These are phyloP conservation scores for Diaporthe sp. DNA, from an alignment of 2,329 filamentous ascomycete genomes.

Conservation along the genomic window DNA sequence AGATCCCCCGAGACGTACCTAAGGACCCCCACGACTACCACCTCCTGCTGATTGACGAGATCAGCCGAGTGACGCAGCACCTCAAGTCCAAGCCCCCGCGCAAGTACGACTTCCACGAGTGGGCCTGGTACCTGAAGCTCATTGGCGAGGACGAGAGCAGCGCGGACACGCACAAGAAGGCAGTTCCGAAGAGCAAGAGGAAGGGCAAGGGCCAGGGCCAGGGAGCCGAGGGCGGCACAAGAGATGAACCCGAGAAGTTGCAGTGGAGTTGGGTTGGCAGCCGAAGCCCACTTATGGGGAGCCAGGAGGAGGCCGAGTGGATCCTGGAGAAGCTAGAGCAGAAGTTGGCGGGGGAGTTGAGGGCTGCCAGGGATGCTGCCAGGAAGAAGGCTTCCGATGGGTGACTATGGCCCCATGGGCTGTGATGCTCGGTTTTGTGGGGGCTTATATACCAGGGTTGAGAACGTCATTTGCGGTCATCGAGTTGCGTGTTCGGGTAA, in stretches of 20 bases:
- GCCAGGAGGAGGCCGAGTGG: slow-evolving; percentile 79
- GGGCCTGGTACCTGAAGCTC: slow-evolving; percentile 86
- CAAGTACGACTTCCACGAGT: slow-evolving; percentile 85
- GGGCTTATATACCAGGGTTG: background rate
- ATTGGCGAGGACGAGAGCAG: slow-evolving; percentile 76
- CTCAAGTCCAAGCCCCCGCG: slow-evolving; percentile 70
- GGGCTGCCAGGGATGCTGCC: slow-evolving; percentile 46
- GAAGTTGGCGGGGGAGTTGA: slow-evolving; percentile 67
- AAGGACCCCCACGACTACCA: slow-evolving; percentile 65
- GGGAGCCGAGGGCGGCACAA: slow-evolving; percentile 31
- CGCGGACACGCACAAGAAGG: slow-evolving; percentile 64
- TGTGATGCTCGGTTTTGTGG: slow-evolving; percentile 8
- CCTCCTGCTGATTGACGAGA: slow-evolving; percentile 79
- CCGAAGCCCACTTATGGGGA: slow-evolving; percentile 77
- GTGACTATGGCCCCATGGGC: background rate
- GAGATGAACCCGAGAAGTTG: slow-evolving; percentile 46
- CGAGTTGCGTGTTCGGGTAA: background rate
- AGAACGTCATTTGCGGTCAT: background rate
- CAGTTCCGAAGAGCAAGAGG: slow-evolving; percentile 40
- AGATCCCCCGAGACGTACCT: slow-evolving; percentile 56
- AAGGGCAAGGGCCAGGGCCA: slow-evolving; percentile 3
- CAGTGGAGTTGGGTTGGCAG: slow-evolving; percentile 83
- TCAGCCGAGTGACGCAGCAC: slow-evolving; percentile 76
- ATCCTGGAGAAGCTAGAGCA: slow-evolving; percentile 75
- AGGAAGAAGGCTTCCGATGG: background rate